Evolutionary conservation across 169 alveolate genomes (phyloP).

Genomic region (Prorocentrum cordatum): DNA sequence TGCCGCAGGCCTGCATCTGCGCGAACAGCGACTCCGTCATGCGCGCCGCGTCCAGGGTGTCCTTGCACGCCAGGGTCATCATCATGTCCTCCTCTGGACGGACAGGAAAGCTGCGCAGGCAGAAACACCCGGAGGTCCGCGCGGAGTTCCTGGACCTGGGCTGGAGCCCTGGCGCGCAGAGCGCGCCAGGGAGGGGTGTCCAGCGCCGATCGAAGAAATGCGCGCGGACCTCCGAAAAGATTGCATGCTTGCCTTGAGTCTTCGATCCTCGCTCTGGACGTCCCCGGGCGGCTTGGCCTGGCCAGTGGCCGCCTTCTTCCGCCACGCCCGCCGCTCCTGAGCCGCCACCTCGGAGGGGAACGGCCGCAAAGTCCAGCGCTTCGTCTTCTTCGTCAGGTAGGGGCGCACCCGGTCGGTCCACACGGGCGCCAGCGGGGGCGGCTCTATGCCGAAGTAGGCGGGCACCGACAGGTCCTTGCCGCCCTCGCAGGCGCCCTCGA

Average conservation of each 20-base stretch:
- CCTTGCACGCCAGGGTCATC: slow-evolving; percentile 49
- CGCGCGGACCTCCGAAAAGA: neutral
- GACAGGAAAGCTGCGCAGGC: neutral
- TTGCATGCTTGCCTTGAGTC: neutral
- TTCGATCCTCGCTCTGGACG: slow-evolving; percentile 4
- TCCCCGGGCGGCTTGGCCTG: neutral
- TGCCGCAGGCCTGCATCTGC: no score
- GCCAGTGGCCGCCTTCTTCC: slow-evolving; percentile 1
- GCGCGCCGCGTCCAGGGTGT: no score
- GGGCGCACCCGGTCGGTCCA: slow-evolving; percentile 66
- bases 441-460: slow-evolving; percentile 37
- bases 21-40: no score
- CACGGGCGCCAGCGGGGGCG: slow-evolving; percentile 22
- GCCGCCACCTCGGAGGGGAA: neutral
- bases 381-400: neutral
- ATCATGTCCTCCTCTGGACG: slow-evolving; percentile 1
- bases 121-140: no score
- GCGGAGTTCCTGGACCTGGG: no score
- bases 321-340: slow-evolving; percentile 10
- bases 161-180: no score
- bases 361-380: neutral
- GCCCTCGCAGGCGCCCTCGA: slow-evolving; percentile 17
- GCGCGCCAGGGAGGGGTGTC: no score
- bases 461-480: slow-evolving; percentile 45
- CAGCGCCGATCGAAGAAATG: no score